phyloP scores from a whole-genome alignment of 768 basidiomycete species.

The Fomitopsis serialis region DNA sequence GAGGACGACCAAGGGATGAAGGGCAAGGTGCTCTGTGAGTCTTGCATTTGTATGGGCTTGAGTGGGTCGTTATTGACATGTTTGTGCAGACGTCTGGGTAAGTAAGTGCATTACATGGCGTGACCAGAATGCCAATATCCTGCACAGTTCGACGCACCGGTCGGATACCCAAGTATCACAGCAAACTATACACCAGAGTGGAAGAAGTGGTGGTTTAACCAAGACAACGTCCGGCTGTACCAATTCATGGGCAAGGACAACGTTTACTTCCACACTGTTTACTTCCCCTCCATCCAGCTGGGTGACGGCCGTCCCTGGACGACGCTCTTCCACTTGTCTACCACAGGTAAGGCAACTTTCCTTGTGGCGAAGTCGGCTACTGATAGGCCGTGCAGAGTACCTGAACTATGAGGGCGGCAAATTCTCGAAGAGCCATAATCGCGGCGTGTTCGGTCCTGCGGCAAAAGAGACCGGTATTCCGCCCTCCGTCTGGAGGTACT shows the following conservation, averaged over 20 bases:
- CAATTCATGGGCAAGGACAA: constrained; percentile 99
- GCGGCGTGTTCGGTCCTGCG: constrained; percentile 94
- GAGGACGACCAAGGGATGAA: constrained; percentile 82
- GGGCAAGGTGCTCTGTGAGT: constrained; percentile 92
- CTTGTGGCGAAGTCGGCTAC: background rate
- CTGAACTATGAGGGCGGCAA: constrained; percentile 98
- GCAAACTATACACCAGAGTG: constrained; percentile 92
- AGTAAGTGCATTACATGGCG: background rate
- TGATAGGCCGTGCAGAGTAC: constrained; percentile 56
- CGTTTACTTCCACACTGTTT: constrained; percentile 96
- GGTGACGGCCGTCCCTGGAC: constrained; percentile 94
- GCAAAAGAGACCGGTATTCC: constrained; percentile 93
- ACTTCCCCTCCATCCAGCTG: constrained; percentile 86
- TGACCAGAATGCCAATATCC: too few species aligned
- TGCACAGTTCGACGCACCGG: constrained; percentile 86
- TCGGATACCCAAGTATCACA: constrained; percentile 97
- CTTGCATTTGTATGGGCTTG: background rate
- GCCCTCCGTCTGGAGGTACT: constrained; percentile 95
- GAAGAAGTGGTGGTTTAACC: constrained; percentile 97
- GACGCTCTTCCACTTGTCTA: constrained; percentile 87
- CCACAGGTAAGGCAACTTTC: constrained; percentile 63
- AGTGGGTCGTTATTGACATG: background rate
- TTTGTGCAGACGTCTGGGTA: constrained; percentile 85
- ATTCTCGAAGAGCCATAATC: constrained; percentile 95
- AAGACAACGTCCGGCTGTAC: constrained; percentile 82